These are phyloP conservation scores for Candida sphagnicola DNA, from an alignment of 805 yeast genomes.

Conservation along the genomic window DNA sequence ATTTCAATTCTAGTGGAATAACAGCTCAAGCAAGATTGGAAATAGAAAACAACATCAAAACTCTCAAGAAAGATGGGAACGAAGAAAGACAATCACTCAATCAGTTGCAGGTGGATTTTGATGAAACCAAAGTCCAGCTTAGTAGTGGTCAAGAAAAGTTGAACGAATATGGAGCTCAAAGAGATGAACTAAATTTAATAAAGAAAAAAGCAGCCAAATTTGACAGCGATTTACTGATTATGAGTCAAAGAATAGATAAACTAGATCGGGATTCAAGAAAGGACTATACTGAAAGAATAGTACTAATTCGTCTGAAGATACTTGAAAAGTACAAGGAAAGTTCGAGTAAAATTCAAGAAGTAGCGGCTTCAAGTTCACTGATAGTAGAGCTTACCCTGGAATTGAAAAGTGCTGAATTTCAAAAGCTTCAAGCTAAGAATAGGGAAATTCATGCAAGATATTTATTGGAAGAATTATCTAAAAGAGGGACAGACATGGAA, in stretches of 20 bases:
- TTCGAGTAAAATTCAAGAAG: conserved; percentile 13
- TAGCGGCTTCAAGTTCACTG: conserved; percentile 15
- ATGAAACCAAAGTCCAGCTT: conserved; percentile 3
- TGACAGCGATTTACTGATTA: conserved; percentile 19
- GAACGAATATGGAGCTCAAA: conserved; percentile 7
- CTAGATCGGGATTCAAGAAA: conserved; percentile 34
- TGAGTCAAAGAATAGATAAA: conserved; percentile 24
- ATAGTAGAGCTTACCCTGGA: conserved; percentile 19
- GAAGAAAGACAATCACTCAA: conserved; percentile 7
- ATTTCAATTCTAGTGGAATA: conserved; percentile 31
- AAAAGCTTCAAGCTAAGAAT: conserved; percentile 5
- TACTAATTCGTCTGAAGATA: conserved; percentile 24
- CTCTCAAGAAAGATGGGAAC: conserved; percentile 4
- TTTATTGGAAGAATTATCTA: conserved; percentile 10
- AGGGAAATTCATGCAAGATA: conserved; percentile 21
- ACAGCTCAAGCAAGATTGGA: conserved; percentile 21
- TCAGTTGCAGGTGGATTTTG: conserved; percentile 10
- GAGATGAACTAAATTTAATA: conserved; percentile 11
- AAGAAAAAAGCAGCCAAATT: conserved; percentile 15
- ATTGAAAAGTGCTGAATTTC: conserved; percentile 3
- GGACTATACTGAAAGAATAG: conserved; percentile 41
- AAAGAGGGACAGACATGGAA: conserved; percentile 12
- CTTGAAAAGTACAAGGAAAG: conserved; percentile 13
- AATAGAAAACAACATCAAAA: conserved; percentile 13
- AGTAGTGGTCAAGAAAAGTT: conserved; percentile 6